Evolutionary conservation across 2,329 filamentous ascomycete species (phyloP).

Genomic region (Dactylellina haptotyla): DNA sequence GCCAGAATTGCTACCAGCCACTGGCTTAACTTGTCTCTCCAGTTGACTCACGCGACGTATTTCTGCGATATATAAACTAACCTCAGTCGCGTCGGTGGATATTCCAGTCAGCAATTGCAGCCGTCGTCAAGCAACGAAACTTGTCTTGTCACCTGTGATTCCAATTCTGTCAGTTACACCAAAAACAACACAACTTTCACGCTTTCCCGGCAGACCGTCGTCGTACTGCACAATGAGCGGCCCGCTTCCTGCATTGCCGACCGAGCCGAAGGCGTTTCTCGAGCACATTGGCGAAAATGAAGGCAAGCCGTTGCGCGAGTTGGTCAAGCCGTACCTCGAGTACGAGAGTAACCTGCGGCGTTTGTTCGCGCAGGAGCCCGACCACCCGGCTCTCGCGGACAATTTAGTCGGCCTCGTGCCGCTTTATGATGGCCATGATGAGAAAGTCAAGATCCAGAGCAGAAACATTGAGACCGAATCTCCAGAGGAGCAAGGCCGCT

Average conservation of each 20-base stretch:
- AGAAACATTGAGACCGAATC: slow-evolving; percentile 70
- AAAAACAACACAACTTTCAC: no score
- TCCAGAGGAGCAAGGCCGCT: slow-evolving; percentile 69
- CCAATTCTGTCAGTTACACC: no score
- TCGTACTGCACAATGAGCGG: background rate
- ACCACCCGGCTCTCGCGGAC: slow-evolving; percentile 61
- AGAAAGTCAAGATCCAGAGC: slow-evolving; percentile 71
- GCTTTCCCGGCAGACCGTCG: background rate
- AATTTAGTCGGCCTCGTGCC: slow-evolving; percentile 66
- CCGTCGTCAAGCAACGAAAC: no score
- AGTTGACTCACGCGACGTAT: no score
- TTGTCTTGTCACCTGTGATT: no score
- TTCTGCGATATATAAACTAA: no score
- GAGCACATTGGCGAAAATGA: slow-evolving; percentile 68
- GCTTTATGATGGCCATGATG: slow-evolving; percentile 67
- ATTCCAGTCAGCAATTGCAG: no score
- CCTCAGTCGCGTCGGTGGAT: no score
- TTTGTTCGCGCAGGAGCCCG: slow-evolving; percentile 73
- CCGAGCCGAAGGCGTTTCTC: slow-evolving; percentile 59
- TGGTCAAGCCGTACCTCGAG: slow-evolving; percentile 73
- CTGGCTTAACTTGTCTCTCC: no score
- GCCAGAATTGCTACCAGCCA: no score
- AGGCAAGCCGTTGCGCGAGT: slow-evolving; percentile 67
- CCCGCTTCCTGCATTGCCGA: slow-evolving; percentile 4
- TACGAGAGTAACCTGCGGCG: slow-evolving; percentile 75